Evolutionary conservation across 2,329 filamentous ascomycete genomes (phyloP).

Genomic region (Verticillium longisporum): DNA sequence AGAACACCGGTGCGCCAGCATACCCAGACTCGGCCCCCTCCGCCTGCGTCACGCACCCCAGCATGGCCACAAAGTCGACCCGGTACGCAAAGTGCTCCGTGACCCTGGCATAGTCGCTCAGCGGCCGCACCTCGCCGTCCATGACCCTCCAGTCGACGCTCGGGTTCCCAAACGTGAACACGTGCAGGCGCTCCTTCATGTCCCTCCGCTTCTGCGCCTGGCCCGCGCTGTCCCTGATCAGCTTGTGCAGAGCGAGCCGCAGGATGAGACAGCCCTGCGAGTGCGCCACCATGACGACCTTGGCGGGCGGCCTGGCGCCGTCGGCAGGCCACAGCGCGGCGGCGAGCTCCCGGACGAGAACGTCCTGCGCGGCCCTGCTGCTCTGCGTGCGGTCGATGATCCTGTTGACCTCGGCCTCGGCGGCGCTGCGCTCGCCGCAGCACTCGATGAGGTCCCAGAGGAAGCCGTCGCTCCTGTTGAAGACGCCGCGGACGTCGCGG

Average conservation of each 20-base stretch:
- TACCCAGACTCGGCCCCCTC: neutral
- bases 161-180: constrained; percentile 6
- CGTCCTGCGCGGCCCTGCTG: constrained; percentile 2
- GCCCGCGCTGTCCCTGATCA: neutral
- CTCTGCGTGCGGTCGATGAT: constrained; percentile 5
- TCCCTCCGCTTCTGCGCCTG: neutral
- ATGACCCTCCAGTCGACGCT: constrained; percentile 5
- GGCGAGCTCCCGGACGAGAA: neutral
- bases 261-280: constrained; percentile 6
- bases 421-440: constrained; percentile 5
- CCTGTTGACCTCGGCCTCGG: neutral
- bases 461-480: constrained; percentile 10
- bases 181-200: neutral
- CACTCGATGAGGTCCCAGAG: constrained; percentile 9
- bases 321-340: neutral
- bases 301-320: neutral
- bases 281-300: constrained; percentile 7
- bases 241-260: constrained; percentile 2
- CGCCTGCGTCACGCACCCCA: constrained; percentile 2
- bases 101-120: constrained; percentile 1
- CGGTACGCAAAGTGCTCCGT: constrained; percentile 8
- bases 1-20: neutral
- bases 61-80: constrained; percentile 7
- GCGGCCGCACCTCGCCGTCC: neutral
- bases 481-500: constrained; percentile 7